phyloP scores from a whole-genome alignment of 2,329 filamentous ascomycete species.

The Pezicula radicicola region DNA sequence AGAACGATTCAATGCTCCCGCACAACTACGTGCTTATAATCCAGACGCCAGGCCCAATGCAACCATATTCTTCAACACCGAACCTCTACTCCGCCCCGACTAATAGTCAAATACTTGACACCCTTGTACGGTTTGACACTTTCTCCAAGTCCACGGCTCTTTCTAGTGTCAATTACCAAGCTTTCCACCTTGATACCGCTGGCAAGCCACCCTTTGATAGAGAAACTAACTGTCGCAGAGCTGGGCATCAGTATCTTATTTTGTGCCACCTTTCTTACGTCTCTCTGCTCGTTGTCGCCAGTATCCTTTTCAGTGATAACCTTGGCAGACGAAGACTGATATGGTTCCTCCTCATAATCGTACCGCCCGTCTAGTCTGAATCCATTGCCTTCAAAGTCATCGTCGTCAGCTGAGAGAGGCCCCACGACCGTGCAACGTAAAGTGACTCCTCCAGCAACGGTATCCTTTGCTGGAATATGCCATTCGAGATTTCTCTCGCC shows the following conservation, averaged over 20 bases:
- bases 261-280: slow-evolving; percentile 57
- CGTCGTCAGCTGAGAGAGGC: slow-evolving; percentile 43
- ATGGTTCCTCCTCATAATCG: slow-evolving; percentile 51
- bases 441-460: slow-evolving; percentile 66
- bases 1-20: too few relatives aligned
- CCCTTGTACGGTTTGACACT: slow-evolving; percentile 95
- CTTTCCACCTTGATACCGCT: slow-evolving; percentile 67
- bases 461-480: slow-evolving; percentile 76
- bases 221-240: slow-evolving; percentile 70
- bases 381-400: slow-evolving; percentile 37
- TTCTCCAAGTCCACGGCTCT: slow-evolving; percentile 81
- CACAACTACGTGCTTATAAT: background rate
- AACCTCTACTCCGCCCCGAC: slow-evolving; percentile 62
- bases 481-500: slow-evolving; percentile 75
- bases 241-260: slow-evolving; percentile 79
- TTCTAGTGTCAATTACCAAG: slow-evolving; percentile 69
- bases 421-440: slow-evolving; percentile 81
- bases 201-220: slow-evolving; percentile 65
- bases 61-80: slow-evolving; percentile 38
- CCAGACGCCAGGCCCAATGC: background rate
- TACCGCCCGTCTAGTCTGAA: slow-evolving; percentile 34
- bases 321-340: slow-evolving; percentile 40
- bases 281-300: slow-evolving; percentile 34
- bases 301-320: slow-evolving; percentile 32
- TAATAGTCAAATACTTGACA: slow-evolving; percentile 89